phyloP scores from a whole-genome alignment of 1,284 basidiomycete genomes.

The Naganishia liquefaciens region DNA sequence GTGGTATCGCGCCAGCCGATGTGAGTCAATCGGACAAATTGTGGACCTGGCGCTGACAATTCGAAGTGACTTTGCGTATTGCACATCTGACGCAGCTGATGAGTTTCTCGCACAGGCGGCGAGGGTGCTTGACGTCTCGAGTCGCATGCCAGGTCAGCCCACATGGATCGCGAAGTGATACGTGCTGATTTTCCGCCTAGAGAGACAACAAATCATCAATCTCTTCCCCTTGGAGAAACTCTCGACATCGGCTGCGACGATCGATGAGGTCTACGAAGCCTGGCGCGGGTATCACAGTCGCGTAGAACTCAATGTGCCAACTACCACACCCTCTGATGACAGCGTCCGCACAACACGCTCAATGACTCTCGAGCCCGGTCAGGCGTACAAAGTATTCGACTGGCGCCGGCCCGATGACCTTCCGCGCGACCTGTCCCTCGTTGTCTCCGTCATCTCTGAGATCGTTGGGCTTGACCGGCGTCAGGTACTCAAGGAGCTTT shows the following conservation, averaged over 20 bases:
- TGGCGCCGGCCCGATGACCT: conserved; percentile 5
- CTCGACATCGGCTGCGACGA: neutral
- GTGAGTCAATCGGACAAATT: conserved; percentile 36
- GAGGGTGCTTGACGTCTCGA: conserved; percentile 6
- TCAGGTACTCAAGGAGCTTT: conserved; percentile 17
- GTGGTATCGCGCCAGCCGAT: conserved; percentile 40
- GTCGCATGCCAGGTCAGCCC: conserved; percentile 9
- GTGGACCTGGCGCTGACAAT: neutral
- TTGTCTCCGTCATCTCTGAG: conserved; percentile 7
- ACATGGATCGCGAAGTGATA: neutral
- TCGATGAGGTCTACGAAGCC: conserved; percentile 8
- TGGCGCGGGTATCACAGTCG: conserved; percentile 16
- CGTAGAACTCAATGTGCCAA: conserved; percentile 7
- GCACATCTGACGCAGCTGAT: neutral
- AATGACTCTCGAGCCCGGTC: neutral
- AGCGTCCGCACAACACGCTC: neutral
- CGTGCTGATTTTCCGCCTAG: neutral
- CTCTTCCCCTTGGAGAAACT: conserved; percentile 4
- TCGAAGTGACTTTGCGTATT: conserved; percentile 21
- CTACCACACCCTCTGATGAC: neutral
- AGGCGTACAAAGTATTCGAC: conserved; percentile 8
- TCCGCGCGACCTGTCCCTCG: conserved; percentile 8
- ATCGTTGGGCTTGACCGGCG: neutral
- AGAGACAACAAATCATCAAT: conserved; percentile 4
- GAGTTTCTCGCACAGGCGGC: conserved; percentile 8